phyloP scores from a whole-genome alignment of 139 green algal species.

The Desmodesmus armatus region DNA sequence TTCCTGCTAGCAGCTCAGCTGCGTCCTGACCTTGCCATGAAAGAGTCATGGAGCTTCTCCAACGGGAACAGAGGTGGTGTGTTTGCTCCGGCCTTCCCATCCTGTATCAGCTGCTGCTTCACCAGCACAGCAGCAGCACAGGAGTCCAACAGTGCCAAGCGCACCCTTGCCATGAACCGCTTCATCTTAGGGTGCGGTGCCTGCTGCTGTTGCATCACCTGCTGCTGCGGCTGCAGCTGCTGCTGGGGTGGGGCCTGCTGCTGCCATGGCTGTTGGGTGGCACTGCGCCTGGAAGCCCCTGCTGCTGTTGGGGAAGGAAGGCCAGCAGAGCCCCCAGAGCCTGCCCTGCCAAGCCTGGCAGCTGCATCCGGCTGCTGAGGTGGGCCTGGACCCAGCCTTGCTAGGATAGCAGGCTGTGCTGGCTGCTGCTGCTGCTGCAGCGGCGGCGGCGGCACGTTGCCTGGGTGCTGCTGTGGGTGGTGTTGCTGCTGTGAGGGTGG shows the following conservation, averaged over 20 bases:
- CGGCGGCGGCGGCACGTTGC: background rate
- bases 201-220: background rate
- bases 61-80: conserved; percentile 2
- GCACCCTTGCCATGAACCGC: conserved; percentile 10
- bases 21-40: background rate
- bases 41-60: conserved; percentile 11
- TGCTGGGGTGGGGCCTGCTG: background rate
- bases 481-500: background rate
- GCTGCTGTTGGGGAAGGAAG: conserved; percentile 23
- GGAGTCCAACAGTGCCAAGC: background rate
- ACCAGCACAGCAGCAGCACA: conserved; percentile 7
- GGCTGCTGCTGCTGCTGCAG: background rate
- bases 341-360: background rate
- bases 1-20: background rate
- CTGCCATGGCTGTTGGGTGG: background rate
- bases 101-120: conserved; percentile 9
- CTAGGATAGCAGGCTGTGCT: background rate
- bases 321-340: background rate
- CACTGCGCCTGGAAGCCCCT: background rate
- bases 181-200: background rate
- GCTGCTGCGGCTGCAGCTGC: background rate
- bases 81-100: background rate
- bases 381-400: no score
- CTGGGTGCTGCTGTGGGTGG: background rate
- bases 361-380: no score